A percentile compares a stretch with the other conserved stretches of the same genome.
phyloP scores from a whole-genome alignment of 2,329 filamentous ascomycete species.

The Neospermospora avenae region DNA sequence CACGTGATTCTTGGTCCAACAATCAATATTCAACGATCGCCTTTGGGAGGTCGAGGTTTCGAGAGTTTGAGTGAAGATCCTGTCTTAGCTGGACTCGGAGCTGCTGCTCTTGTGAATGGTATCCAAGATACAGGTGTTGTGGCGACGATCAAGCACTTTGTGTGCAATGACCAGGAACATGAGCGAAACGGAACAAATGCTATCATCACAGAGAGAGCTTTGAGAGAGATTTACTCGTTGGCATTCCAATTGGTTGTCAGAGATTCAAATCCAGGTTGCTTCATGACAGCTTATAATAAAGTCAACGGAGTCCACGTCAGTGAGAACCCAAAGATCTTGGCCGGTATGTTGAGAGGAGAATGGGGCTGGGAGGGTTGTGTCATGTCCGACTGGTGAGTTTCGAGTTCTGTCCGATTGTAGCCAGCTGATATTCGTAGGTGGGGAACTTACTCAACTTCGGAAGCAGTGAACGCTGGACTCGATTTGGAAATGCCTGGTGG shows the following conservation, averaged over 20 bases:
- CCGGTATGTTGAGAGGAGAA: conserved; percentile 41
- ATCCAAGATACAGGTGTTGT: conserved; percentile 43
- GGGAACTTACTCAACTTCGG: conserved; percentile 53
- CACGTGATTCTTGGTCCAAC: conserved; percentile 69
- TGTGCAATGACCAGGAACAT: conserved; percentile 44
- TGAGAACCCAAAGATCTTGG: conserved; percentile 39
- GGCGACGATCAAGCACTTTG: conserved; percentile 47
- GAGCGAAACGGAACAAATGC: conserved; percentile 38
- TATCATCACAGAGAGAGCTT: conserved; percentile 38
- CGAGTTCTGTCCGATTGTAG: neutral
- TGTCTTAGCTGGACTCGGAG: conserved; percentile 43
- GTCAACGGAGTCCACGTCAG: conserved; percentile 45
- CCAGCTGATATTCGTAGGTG: conserved; percentile 25
- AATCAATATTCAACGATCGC: conserved; percentile 47
- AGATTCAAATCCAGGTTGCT: conserved; percentile 41
- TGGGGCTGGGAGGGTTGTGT: conserved; percentile 46
- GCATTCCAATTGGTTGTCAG: conserved; percentile 46
- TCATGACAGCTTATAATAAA: conserved; percentile 48
- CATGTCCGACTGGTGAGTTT: conserved; percentile 47
- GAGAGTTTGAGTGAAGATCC: conserved; percentile 48
- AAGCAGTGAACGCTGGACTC: conserved; percentile 49
- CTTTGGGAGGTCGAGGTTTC: conserved; percentile 47
- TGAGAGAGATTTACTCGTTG: conserved; percentile 43
- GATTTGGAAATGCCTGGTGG: conserved; percentile 61
- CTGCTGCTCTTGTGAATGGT: conserved; percentile 43